Evolutionary conservation across 78 protist genomes (phyloP).

Genomic region (Anaeramoeba flamelloides): DNA sequence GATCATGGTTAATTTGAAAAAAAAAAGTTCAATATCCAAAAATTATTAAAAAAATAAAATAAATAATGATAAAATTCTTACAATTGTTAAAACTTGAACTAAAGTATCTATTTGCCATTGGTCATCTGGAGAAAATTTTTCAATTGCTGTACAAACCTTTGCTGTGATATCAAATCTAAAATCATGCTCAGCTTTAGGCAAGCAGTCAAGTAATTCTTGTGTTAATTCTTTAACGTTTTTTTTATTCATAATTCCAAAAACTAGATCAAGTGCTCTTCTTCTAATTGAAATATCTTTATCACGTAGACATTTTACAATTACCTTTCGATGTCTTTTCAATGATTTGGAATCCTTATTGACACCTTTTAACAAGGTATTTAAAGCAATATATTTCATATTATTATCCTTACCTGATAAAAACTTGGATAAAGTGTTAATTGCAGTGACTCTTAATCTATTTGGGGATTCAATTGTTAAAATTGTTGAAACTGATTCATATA

Average conservation of each 20-base stretch:
- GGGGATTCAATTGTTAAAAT: constrained; percentile 59
- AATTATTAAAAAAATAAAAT: too few species aligned
- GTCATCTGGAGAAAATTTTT: constrained; percentile 54
- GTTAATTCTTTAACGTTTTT: constrained; percentile 19
- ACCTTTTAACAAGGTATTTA: constrained; percentile 50
- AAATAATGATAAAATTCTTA: too few species aligned
- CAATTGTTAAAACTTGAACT: constrained; percentile 47
- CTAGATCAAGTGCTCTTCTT: constrained; percentile 78
- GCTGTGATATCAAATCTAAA: constrained; percentile 46
- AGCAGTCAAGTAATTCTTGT: constrained; percentile 47
- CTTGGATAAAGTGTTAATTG: constrained; percentile 79
- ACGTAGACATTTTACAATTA: constrained; percentile 83
- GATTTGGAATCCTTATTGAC: constrained; percentile 56
- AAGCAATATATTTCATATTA: constrained; percentile 64
- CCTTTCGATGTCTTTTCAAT: constrained; percentile 78
- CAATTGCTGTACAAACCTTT: constrained; percentile 56
- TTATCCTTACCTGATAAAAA: constrained; percentile 76
- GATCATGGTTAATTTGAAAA: too few species aligned
- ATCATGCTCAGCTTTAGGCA: constrained; percentile 43
- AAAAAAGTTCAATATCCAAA: too few species aligned
- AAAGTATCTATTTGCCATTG: constrained; percentile 86
- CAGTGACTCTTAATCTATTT: constrained; percentile 58
- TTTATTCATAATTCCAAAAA: constrained; percentile 66
- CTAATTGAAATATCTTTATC: constrained; percentile 89
- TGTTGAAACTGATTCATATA: constrained; percentile 80